Evolutionary conservation across 148 eudicot species (phyloP).

Genomic region (Heliosperma pusillum): DNA sequence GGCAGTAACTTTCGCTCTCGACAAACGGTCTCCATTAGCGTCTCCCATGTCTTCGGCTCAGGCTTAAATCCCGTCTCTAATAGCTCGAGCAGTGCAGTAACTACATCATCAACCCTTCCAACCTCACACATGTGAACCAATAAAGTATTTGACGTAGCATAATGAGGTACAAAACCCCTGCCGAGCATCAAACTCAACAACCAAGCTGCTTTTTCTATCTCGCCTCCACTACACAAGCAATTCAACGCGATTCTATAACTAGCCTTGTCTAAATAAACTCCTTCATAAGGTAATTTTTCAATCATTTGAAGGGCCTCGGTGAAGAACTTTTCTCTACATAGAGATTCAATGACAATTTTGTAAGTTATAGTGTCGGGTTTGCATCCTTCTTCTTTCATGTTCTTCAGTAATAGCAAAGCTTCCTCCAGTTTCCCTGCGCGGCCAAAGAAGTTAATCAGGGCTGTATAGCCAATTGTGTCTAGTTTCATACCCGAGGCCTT

Average conservation of each 20-base stretch:
- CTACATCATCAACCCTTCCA: conserved; percentile 63
- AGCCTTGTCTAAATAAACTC: conserved; percentile 54
- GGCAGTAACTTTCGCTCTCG: conserved; percentile 81
- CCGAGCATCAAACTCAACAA: conserved; percentile 69
- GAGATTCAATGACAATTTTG: conserved; percentile 64
- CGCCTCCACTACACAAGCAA: conserved; percentile 49
- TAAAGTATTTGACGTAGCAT: conserved; percentile 72
- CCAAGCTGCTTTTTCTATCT: conserved; percentile 54
- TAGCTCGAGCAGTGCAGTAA: conserved; percentile 43
- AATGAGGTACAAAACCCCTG: conserved; percentile 82
- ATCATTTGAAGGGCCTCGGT: conserved; percentile 73
- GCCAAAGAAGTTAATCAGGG: conserved; percentile 67
- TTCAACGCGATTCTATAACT: conserved; percentile 68
- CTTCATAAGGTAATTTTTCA: conserved; percentile 64
- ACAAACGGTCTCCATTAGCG: conserved; percentile 56
- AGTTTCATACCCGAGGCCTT: conserved; percentile 58
- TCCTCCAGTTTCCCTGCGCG: conserved; percentile 51
- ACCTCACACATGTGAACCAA: conserved; percentile 61
- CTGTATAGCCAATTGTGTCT: conserved; percentile 72
- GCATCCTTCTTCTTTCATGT: conserved; percentile 65
- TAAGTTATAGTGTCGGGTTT: conserved; percentile 67
- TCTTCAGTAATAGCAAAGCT: conserved; percentile 55
- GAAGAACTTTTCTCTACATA: conserved; percentile 51
- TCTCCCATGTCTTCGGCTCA: conserved; percentile 61
- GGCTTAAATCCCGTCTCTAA: conserved; percentile 71